Evolutionary conservation across 768 basidiomycete genomes (phyloP).

Genomic region (Kwoniella heveanensis): DNA sequence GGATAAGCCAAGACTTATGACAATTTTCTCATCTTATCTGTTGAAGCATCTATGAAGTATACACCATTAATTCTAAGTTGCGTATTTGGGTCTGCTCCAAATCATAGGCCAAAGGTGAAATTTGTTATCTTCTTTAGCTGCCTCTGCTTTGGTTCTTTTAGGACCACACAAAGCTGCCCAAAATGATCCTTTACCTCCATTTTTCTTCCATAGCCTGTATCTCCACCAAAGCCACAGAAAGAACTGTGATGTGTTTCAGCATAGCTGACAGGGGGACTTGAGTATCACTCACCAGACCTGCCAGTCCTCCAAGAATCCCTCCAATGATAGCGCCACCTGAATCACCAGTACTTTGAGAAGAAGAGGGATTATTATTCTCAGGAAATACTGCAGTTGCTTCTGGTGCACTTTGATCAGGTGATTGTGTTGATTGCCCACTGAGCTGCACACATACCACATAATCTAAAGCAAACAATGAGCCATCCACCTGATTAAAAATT

Average conservation of each 20-base stretch:
- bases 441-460: constrained; percentile 29
- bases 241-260: constrained; percentile 16
- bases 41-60: too few relatives aligned
- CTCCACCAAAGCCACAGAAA: constrained; percentile 32
- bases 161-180: constrained; percentile 34
- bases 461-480: constrained; percentile 40
- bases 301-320: constrained; percentile 26
- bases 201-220: constrained; percentile 33
- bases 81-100: constrained; percentile 40
- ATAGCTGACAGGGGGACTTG: background rate
- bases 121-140: constrained; percentile 27
- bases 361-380: background rate
- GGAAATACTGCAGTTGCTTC: constrained; percentile 17
- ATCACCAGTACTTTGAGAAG: constrained; percentile 1
- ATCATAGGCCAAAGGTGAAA: constrained; percentile 48
- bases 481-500: constrained; percentile 36
- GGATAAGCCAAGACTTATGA: too few relatives aligned
- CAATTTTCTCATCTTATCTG: too few relatives aligned
- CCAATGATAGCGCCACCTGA: constrained; percentile 26
- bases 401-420: constrained; percentile 12
- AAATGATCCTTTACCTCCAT: constrained; percentile 40
- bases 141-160: constrained; percentile 10
- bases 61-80: constrained; percentile 6
- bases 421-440: constrained; percentile 12
- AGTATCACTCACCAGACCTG: constrained; percentile 23